Evolutionary conservation across 139 green algal genomes (phyloP).

Genomic region (Parachlorella kessleri): DNA sequence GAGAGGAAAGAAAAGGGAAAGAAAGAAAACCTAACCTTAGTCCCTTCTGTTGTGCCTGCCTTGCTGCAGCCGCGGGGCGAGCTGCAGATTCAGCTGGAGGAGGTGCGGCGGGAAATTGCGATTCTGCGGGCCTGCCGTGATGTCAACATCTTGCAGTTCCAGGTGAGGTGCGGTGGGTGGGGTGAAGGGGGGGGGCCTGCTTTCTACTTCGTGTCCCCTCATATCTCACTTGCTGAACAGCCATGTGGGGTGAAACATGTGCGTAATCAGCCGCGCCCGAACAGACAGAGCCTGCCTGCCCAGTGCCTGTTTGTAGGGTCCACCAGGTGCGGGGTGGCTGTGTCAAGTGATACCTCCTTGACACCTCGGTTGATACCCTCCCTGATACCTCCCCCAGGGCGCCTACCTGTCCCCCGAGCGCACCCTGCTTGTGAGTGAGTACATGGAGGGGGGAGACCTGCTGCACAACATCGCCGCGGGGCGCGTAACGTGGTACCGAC

Average conservation of each 20-base stretch:
- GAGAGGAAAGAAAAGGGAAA: too few relatives aligned
- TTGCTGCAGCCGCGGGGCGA: background rate
- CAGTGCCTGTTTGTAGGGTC: too few relatives aligned
- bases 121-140: conserved; percentile 43
- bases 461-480: conserved; percentile 28
- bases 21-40: too few relatives aligned
- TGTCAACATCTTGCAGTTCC: conserved; percentile 56
- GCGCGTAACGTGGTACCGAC: conserved; percentile 24
- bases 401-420: conserved; percentile 17
- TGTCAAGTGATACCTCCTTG: too few relatives aligned
- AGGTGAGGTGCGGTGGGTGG: background rate
- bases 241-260: too few relatives aligned
- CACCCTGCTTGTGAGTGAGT: conserved; percentile 53
- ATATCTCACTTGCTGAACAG: too few relatives aligned
- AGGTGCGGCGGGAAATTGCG: conserved; percentile 30
- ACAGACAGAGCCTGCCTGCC: too few relatives aligned
- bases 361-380: background rate
- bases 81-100: background rate
- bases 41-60: background rate
- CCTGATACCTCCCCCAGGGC: conserved; percentile 1
- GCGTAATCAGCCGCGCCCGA: too few relatives aligned
- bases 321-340: too few relatives aligned
- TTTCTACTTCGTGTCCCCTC: too few relatives aligned
- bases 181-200: too few relatives aligned
- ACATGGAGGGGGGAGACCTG: conserved; percentile 53